Base-by-base conservation (phyloP, 805 yeast genomes). In the Yarrowia osloensis region DNA sequence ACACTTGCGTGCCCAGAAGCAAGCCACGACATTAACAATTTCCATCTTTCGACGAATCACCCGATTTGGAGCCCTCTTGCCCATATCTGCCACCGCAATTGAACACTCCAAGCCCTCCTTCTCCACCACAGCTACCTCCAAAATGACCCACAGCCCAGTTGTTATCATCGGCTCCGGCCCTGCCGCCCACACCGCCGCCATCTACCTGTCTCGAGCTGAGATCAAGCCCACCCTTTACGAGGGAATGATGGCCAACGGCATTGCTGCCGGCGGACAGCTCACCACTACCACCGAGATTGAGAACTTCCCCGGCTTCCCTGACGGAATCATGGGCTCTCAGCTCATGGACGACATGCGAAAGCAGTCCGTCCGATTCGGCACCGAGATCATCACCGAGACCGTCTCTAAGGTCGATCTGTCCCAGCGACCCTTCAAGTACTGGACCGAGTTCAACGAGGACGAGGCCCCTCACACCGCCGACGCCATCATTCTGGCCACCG, bases 161-260 rank as follows among this genome's bases (percentile, higher is more conserved):
- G 77, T 77, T 55, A 77, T 77, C 52, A 75, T 77, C 62, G 98
- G 99, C 52, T 93, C 98, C 67, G 99, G 99, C 73, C 99, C 99
- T 67, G 99, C 99, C 68, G 99, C 98, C 67, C 97, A 95, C 84
- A 95, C 99, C 50, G 99, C 99, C 63, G 99, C 99, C 71, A 91
- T 95, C 78, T 95, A 95, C 79, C 83, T 95, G 67, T 88, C 98
- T 33, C 88, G 99, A 80, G 99, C 99, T 49, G 99, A 95, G 83
- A 86, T 92, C 76, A 88, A 89, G 79, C 98, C 99, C 26, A 87
- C 90, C 33, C 79, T 95, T 73, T 95, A 92, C 80, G 99, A 95
- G 81, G 99, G 99, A 75, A 83, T 94, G 89, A 82, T 89, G 76
- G 99, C 99, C 71, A 95, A 95, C 79, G 99, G 99, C 73, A 85